A percentile compares a stretch with the other conserved stretches of the same genome.
Conservation (phyloP, 495 filamentous ascomycete genomes). For the Hyaloscypha finlandica region DNA sequence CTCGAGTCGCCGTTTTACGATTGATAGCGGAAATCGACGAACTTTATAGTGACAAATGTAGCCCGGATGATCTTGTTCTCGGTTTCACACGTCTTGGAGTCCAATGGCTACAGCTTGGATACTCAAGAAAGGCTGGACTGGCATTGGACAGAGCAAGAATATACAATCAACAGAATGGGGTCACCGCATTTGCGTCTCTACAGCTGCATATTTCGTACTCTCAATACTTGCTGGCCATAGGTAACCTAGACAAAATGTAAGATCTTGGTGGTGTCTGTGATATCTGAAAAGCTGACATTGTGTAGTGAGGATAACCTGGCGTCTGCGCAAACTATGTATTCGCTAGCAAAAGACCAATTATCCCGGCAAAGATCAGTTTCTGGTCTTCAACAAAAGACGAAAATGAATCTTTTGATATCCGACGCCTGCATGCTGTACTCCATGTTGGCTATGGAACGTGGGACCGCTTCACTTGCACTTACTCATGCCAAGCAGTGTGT, state of each 20-base stretch:
- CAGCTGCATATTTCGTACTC: conserved; percentile 70
- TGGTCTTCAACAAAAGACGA: conserved; percentile 13
- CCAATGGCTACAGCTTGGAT: conserved; percentile 77
- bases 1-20: conserved; percentile 45
- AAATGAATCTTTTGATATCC: conserved; percentile 40
- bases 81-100: conserved; percentile 62
- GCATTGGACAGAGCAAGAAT: conserved; percentile 60
- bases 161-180: conserved; percentile 41
- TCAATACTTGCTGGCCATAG: conserved; percentile 72
- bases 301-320: conserved; percentile 34
- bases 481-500: conserved; percentile 67
- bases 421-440: conserved; percentile 62
- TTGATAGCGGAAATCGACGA: conserved; percentile 42
- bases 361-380: conserved; percentile 19
- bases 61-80: conserved; percentile 57
- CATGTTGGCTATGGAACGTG: conserved; percentile 61
- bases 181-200: conserved; percentile 47
- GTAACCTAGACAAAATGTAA: conserved; percentile 60
- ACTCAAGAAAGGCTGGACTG: conserved; percentile 70
- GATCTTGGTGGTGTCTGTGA: conserved; percentile 19
- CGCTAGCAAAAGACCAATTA: conserved; percentile 37
- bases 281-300: background rate
- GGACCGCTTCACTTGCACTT: conserved; percentile 64
- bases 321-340: conserved; percentile 32
- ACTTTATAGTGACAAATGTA: conserved; percentile 10